Base-by-base conservation (phyloP, 371 early-diverging fungal genomes). In the Mucor ambiguus region DNA sequence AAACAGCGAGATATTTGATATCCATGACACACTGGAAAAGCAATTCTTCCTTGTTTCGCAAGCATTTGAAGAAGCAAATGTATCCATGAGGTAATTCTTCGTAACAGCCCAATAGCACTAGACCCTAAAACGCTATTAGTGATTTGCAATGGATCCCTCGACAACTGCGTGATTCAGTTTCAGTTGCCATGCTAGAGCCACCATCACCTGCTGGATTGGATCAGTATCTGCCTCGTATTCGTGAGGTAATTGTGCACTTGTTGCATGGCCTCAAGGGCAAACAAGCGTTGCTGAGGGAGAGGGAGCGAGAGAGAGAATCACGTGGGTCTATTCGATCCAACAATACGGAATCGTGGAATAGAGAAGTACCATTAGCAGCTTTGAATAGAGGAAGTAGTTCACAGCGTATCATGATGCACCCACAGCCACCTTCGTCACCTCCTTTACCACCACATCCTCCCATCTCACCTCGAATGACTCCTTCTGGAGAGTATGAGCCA, bases 231-330 rank as follows among this genome's bases (percentile, higher is more conserved):
- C 89, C 89, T 33, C 80, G 79, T 56, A 87, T 89, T 58, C 82
- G 84, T 41, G 89, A 87, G 60, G 83, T 87, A 16, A 89, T 89
- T 68, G 87, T 89, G 32, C 82, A 77, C 54, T 74, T 89, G 26
- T 67, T 89, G 14, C 87, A 89, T 67, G 89, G 87, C 5, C 64
- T 89, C 11, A 87, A 86, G 48, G 80, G 76, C 12, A 89, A 86
- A 44, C 89, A 89, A 65, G 85, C 83, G 11, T 37, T 76, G 18
- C 78, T 83, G 55, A 71, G 86, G n/a, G 82, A 79, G 58, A 68
- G 64, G 46, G 77, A 79, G 12, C 61, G 64, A 58, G 49, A 26
- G 24, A 49, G 49, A 49, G 68, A 63, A 33, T 63, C 66, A 46
- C 70, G 67, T 57, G 63, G 60, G 29, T 71, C 71, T 3, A 56